Evolutionary conservation across 225 moss, liverwort and hornwort species (phyloP), one percentile per base, ranked within the genome.

Genomic region (Bryum argenteum): DNA sequence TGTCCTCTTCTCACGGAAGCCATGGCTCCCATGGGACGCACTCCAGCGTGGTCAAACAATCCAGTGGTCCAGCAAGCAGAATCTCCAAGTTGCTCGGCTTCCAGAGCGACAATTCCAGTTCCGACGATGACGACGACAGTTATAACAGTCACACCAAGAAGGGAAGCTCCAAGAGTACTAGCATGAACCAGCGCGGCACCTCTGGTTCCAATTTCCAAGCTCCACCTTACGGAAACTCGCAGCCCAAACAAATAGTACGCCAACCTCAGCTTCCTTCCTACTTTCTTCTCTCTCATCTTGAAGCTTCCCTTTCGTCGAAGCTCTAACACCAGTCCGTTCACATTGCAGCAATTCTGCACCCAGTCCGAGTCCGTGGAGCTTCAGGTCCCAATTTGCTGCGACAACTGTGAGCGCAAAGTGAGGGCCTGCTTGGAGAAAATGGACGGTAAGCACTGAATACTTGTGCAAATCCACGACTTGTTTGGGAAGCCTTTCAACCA

Each of bases 371-470:
- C 52, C 0, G 72, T 86, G 72, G 86, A 86, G 75, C 54, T 86
- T 43, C 78, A 70, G 54, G 86, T 86, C 47, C 86, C 86, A 1
- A 75, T 86, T 9, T 86, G 86, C 69, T 86, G 86, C 8, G 83
- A 86, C 75, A 86, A 80, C 54, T 86, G 86, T 5, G 86, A 86
- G 43, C 56, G 78, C 20, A 83, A 78, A 83, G 86, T 86, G 69
- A 70, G 58, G 42, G 22, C 75, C 3, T 67, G 71, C 69, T 77
- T 86, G 38, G 58, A 61, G 28, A 72, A 41, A 58, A 78, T 86
- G 80, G 75, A 78, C 45, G 86, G 86, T 86, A 62, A 78, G 76
- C 58, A 24, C 21, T 28, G 14, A 52, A 6, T 23, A 17, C 6
- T n/a, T n/a, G n/a, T n/a, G n/a, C n/a, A n/a, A n/a, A n/a, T n/a